Evolutionary conservation across 2,329 filamentous ascomycete genomes (phyloP).

Genomic region (Neofusicoccum cordaticola): DNA sequence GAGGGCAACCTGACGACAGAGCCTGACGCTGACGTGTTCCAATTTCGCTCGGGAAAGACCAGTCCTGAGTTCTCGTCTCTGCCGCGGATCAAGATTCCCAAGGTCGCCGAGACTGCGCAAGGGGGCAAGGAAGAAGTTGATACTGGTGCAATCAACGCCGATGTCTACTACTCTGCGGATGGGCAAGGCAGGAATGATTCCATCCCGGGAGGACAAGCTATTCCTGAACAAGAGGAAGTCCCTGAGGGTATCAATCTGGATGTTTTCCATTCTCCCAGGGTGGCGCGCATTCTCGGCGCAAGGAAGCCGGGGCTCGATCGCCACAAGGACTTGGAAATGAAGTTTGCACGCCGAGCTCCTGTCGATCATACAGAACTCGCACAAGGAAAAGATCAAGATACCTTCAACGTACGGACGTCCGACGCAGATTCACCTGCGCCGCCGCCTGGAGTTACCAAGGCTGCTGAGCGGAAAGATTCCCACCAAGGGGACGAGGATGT

Average conservation of each 20-base stretch:
- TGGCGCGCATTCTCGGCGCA: slow-evolving; percentile 55
- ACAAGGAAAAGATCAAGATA: slow-evolving; percentile 38
- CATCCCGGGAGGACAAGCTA: slow-evolving; percentile 29
- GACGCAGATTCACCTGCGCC: slow-evolving; percentile 3
- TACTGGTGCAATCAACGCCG: slow-evolving; percentile 51
- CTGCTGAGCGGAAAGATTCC: slow-evolving; percentile 16
- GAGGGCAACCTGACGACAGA: slow-evolving; percentile 32
- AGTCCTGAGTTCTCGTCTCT: slow-evolving; percentile 51
- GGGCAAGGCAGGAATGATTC: slow-evolving; percentile 23
- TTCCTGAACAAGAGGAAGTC: slow-evolving; percentile 42
- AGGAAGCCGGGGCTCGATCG: slow-evolving; percentile 8
- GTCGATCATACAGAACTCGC: slow-evolving; percentile 38
- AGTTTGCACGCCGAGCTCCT: slow-evolving; percentile 31
- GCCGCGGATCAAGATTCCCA: slow-evolving; percentile 56
- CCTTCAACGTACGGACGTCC: slow-evolving; percentile 28
- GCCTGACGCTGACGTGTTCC: slow-evolving; percentile 57
- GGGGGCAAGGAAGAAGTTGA: slow-evolving; percentile 40
- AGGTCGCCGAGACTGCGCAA: slow-evolving; percentile 48
- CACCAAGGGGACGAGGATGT: slow-evolving; percentile 35
- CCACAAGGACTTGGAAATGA: slow-evolving; percentile 29
- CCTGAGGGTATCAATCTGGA: slow-evolving; percentile 59
- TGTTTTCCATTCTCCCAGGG: slow-evolving; percentile 60
- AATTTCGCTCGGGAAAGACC: slow-evolving; percentile 47
- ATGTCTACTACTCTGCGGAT: slow-evolving; percentile 50
- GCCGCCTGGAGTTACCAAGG: slow-evolving; percentile 10